Base-by-base conservation (phyloP, 495 filamentous ascomycete species). In the Daldinia loculata region DNA sequence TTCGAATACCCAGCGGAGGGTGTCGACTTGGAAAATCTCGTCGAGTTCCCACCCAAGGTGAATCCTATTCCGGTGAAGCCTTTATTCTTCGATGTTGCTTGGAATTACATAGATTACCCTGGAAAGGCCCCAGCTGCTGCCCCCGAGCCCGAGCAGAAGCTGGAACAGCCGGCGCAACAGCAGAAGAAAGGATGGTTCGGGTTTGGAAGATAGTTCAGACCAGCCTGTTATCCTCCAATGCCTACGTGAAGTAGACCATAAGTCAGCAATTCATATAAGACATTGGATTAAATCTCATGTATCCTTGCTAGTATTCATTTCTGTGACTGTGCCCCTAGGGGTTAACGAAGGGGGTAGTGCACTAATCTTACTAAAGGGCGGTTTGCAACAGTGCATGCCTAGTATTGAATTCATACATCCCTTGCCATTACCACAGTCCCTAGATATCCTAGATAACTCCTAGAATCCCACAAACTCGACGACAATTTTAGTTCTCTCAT, bases 41-140 rank as follows among this genome's bases (percentile, higher is more conserved):
- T 97, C 17, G 85, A 87, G 0, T 98, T 93, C 76, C 96, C 95
- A 5, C 95, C 95, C 0, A 88, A 87, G 70, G 81, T 97, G 60
- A 87, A 92, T 62, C 87, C 92, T 0, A 87, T 98, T 39, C 94
- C 95, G 0, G 93, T 98, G 15, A 99, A 99, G 80, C 96, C 95
- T 15, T 79, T 99, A 15, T 98, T 98, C 84, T 86, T 98, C 51
- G 95, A 99, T 77, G 92, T 97, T 12, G 95, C 95, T 15, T 98
- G 93, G 91, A 99, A 98, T 78, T 99, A 97, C 77, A 93, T 99
- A 66, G 90, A 93, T 22, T 99, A 99, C 78, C 94, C 95, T 2
- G 92, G 91, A 3, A 85, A 86, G 30, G 59, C 74, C 55, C 70
- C 62, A n/a, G 69, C 74, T 6, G 69, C 67, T 7, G 71, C 76